phyloP scores from a whole-genome alignment of 2,329 filamentous ascomycete species.

The Colletotrichum navitas region DNA sequence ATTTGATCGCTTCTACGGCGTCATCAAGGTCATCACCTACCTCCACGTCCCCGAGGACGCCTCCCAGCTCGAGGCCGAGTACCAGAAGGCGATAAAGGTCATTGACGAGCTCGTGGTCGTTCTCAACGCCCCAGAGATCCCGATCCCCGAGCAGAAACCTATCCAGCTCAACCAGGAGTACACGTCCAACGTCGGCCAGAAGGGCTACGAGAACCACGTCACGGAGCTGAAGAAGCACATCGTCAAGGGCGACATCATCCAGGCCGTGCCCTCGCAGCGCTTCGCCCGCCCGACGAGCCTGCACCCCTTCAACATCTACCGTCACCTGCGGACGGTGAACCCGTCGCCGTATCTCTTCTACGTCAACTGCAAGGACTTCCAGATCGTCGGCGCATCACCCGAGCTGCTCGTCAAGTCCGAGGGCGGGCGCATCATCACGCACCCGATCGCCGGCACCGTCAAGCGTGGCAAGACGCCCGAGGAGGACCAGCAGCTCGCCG shows the following conservation, averaged over 20 bases:
- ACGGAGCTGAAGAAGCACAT: constrained; percentile 91
- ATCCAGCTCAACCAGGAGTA: constrained; percentile 83
- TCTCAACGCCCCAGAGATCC: constrained; percentile 80
- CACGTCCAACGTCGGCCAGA: constrained; percentile 89
- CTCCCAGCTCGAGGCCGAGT: constrained; percentile 73
- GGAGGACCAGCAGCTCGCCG: constrained; percentile 84
- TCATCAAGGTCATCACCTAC: constrained; percentile 94
- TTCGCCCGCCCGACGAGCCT: constrained; percentile 89
- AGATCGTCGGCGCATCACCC: constrained; percentile 94
- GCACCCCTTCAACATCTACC: constrained; percentile 98
- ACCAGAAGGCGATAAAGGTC: constrained; percentile 73
- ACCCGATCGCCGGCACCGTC: constrained; percentile 96
- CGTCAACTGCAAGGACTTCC: constrained; percentile 90
- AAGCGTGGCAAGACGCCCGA: constrained; percentile 84
- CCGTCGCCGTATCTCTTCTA: constrained; percentile 98
- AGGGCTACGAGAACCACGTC: constrained; percentile 93
- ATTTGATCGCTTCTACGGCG: constrained; percentile 93
- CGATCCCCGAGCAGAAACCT: constrained; percentile 80
- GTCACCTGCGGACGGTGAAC: constrained; percentile 95
- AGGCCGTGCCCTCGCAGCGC: constrained; percentile 94
- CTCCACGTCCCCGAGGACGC: constrained; percentile 74
- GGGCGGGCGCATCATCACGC: constrained; percentile 88
- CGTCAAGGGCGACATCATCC: constrained; percentile 92
- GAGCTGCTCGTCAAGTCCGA: constrained; percentile 95
- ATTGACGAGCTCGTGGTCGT: constrained; percentile 78